Conservation (phyloP, 106 monocot species). For the Dendrobium officinale region DNA sequence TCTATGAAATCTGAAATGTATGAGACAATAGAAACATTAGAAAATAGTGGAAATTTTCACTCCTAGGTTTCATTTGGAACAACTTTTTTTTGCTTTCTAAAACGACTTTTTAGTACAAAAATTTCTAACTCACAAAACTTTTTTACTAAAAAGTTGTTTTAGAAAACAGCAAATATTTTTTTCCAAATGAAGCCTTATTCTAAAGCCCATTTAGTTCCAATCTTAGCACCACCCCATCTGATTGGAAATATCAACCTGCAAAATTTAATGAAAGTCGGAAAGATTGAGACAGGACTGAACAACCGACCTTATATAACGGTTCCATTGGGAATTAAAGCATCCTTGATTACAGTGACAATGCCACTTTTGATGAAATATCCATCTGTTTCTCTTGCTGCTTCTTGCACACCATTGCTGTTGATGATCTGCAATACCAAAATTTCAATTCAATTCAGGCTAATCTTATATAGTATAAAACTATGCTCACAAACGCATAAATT, state of each 20-base stretch:
- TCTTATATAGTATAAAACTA: too few relatives aligned
- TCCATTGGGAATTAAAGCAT: slow-evolving; percentile 81
- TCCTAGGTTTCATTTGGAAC: neutral
- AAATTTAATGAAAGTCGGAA: neutral
- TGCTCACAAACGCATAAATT: too few relatives aligned
- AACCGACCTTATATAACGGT: slow-evolving; percentile 40
- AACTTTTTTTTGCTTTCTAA: too few relatives aligned
- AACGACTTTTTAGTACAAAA: too few relatives aligned
- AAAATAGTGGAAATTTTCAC: neutral
- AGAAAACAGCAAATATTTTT: too few relatives aligned
- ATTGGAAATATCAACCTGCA: neutral
- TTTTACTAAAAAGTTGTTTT: too few relatives aligned
- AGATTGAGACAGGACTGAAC: neutral
- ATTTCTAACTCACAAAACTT: too few relatives aligned
- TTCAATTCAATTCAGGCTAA: neutral
- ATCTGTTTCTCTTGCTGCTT: slow-evolving; percentile 92
- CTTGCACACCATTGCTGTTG: slow-evolving; percentile 73
- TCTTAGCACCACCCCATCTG: neutral
- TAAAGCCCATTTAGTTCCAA: neutral
- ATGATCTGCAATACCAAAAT: slow-evolving; percentile 51
- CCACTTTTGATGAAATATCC: slow-evolving; percentile 97
- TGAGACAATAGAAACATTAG: too few relatives aligned
- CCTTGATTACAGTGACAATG: slow-evolving; percentile 88
- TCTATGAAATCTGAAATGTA: too few relatives aligned
- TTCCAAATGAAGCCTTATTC: neutral